Base-by-base conservation (phyloP, 2,329 filamentous ascomycete genomes). In the Fusarium sp. region DNA sequence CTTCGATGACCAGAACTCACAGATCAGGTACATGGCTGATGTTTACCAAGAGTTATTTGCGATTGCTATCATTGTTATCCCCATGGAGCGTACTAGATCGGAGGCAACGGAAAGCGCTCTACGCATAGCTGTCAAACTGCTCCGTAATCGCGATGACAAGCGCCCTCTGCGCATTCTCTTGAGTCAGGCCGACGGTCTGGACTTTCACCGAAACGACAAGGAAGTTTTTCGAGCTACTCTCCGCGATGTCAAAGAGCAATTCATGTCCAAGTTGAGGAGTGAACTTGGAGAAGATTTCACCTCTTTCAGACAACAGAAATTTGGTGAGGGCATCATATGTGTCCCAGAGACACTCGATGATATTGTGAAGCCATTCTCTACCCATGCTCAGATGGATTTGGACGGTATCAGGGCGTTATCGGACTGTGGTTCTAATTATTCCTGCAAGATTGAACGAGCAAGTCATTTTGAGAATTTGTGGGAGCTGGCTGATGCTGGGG, bases 21-120 rank as follows among this genome's bases (percentile, higher is more conserved):
- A 61, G 12, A 61, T 62, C 21, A 62, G 45, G 4, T 60, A 62
- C 12, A 61, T 61, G 58, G 55, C 58, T 1, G 25, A 43, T 2
- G 45, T 62, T 4, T 61, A 28, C 9, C 58, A 61, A 16, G 58
- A 62, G 7, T 5, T 62, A 2, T 61, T 62, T 4, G 56, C 55
- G 4, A 31, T 62, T 9, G 18, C 28, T 0, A 53, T 61, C 2
- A 21, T 62, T 4, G 39, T 62, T 2, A 62, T 62, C 8, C 58
- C 58, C 1, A 62, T 62, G 58, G 34, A 61, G 2, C 45, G 56
- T 1, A 53, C 31, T 0, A 11, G 59, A 5, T 62, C 59, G 2
- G 39, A 61, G 14, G 56, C 44, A 6, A 62, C 45, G 0, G 44
- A 51, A 12, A 51, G 16, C 4, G 37, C 55, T 11, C 9, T 61